phyloP scores from a whole-genome alignment of 345 rosid genomes.

The Gossypium anomalum region DNA sequence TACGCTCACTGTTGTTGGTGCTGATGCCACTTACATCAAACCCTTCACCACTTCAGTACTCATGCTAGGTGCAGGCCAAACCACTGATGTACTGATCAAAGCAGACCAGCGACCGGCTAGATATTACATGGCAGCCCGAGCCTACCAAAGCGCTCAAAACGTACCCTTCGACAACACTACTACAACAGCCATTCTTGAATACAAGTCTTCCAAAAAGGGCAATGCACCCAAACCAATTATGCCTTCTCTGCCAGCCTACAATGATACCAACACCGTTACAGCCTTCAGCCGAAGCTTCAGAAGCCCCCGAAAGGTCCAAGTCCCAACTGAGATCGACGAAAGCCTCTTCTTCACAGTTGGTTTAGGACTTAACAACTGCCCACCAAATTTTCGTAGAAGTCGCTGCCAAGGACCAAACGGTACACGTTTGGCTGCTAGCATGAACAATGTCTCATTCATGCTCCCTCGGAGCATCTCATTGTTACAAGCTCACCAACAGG shows the following conservation, averaged over 20 bases:
- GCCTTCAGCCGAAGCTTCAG: constrained; percentile 46
- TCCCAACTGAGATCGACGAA: constrained; percentile 68
- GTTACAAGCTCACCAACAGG: constrained; percentile 63
- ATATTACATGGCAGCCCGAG: constrained; percentile 75
- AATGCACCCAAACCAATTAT: constrained; percentile 32
- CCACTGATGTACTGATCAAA: constrained; percentile 74
- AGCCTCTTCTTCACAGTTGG: constrained; percentile 65
- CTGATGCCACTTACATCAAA: constrained; percentile 76
- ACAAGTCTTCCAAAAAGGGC: constrained; percentile 50
- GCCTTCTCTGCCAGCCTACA: constrained; percentile 63
- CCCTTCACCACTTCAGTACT: constrained; percentile 77
- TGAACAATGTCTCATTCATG: constrained; percentile 82
- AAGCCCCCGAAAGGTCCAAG: constrained; percentile 49
- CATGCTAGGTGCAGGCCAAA: constrained; percentile 91
- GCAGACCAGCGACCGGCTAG: constrained; percentile 63
- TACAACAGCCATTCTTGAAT: constrained; percentile 82
- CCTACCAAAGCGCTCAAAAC: constrained; percentile 75
- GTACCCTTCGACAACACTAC: constrained; percentile 84
- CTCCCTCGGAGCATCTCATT: constrained; percentile 62
- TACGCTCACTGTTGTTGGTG: constrained; percentile 74
- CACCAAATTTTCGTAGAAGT: constrained; percentile 33
- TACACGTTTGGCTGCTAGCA: constrained; percentile 76
- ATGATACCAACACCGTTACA: constrained; percentile 73
- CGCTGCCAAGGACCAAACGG: constrained; percentile 86
- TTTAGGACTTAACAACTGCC: constrained; percentile 70